Conservation (phyloP, 2,329 filamentous ascomycete genomes). For the Aureobasidium uvarum region DNA sequence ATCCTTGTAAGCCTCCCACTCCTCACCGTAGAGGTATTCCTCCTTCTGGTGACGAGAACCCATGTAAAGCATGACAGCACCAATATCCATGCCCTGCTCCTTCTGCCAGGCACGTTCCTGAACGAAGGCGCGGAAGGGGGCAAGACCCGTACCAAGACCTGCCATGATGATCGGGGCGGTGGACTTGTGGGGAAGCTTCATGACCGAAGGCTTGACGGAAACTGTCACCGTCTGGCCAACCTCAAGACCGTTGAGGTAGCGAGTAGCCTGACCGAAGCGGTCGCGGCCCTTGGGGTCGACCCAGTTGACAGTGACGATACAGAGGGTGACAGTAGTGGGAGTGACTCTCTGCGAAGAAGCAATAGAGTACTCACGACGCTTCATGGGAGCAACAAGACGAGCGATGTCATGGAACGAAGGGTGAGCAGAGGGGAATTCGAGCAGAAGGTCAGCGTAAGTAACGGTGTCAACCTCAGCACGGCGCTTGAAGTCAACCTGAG, state of each 20-base stretch:
- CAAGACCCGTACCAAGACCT: conserved; percentile 93
- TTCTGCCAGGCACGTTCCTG: conserved; percentile 98
- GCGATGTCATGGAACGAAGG: conserved; percentile 85
- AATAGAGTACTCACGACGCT: conserved; percentile 98
- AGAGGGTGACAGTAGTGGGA: conserved; percentile 82
- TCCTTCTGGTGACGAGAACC: conserved; percentile 96
- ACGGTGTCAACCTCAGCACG: conserved; percentile 86
- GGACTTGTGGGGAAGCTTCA: conserved; percentile 90
- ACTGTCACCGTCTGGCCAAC: conserved; percentile 79
- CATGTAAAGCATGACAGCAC: conserved; percentile 91
- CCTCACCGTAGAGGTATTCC: conserved; percentile 97
- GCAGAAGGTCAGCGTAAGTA: conserved; percentile 85
- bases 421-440: conserved; percentile 86
- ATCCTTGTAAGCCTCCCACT: conserved; percentile 97
- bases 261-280: conserved; percentile 89
- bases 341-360: conserved; percentile 95
- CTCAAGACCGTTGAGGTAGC: conserved; percentile 75
- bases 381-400: conserved; percentile 84
- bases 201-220: conserved; percentile 95
- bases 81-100: conserved; percentile 93
- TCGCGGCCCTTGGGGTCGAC: conserved; percentile 82
- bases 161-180: conserved; percentile 98
- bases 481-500: conserved; percentile 86
- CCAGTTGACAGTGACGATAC: conserved; percentile 98
- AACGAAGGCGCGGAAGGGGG: conserved; percentile 98